Evolutionary conservation across 2,329 filamentous ascomycete genomes (phyloP).

Genomic region (Aspergillus carbonarius): DNA sequence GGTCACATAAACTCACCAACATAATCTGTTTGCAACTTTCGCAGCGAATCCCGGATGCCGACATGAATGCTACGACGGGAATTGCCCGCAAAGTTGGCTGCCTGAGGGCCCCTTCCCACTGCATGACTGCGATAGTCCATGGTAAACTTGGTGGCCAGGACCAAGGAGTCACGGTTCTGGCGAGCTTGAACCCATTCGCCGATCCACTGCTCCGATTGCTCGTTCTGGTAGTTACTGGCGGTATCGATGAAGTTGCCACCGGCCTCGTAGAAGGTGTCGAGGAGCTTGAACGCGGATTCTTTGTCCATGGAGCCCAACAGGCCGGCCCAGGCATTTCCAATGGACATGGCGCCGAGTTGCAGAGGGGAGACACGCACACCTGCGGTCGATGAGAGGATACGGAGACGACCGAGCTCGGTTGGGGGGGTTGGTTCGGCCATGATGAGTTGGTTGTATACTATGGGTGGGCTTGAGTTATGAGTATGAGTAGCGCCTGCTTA

Average conservation of each 20-base stretch:
- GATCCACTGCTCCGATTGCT: constrained; percentile 52
- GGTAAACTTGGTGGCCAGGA: constrained; percentile 27
- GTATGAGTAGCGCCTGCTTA: too few relatives aligned
- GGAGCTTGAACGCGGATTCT: constrained; percentile 48
- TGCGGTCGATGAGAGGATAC: constrained; percentile 65
- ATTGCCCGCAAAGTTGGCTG: constrained; percentile 24
- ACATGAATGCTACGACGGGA: constrained; percentile 5
- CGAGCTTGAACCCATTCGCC: constrained; percentile 54
- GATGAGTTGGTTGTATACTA: not conserved
- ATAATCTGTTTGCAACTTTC: constrained; percentile 13
- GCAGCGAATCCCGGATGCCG: constrained; percentile 3
- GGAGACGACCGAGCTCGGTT: constrained; percentile 65
- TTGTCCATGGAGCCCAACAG: constrained; percentile 63
- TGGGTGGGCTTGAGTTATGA: too few relatives aligned
- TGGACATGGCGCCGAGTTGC: constrained; percentile 40
- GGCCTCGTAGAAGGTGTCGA: constrained; percentile 51
- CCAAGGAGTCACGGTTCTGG: constrained; percentile 51
- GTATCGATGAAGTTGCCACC: constrained; percentile 58
- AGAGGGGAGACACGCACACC: constrained; percentile 67
- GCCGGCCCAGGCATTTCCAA: constrained; percentile 43
- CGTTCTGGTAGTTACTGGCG: constrained; percentile 52
- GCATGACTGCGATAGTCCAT: constrained; percentile 38
- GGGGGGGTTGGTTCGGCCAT: not conserved
- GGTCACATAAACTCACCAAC: not conserved
- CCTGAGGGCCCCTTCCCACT: constrained; percentile 33